Evolutionary conservation across 768 basidiomycete species (phyloP).

Genomic region (Boletellus sp.): DNA sequence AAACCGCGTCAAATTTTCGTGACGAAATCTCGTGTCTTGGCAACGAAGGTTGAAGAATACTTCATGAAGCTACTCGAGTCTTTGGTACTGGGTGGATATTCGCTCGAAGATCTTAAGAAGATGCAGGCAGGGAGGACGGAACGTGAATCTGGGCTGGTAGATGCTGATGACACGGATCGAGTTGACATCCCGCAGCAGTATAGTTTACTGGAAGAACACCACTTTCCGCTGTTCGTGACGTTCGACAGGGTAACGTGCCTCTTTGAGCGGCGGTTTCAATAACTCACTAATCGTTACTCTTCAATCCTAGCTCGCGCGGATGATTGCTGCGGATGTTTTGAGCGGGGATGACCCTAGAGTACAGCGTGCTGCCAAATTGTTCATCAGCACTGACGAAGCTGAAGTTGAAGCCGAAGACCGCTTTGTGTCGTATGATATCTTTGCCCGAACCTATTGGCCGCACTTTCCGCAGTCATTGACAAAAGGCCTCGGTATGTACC

Average conservation of each 20-base stretch:
- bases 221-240: constrained; percentile 71
- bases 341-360: constrained; percentile 3
- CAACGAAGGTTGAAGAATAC: constrained; percentile 67
- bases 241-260: constrained; percentile 49
- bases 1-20: constrained; percentile 70
- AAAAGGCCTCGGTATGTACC: constrained; percentile 48
- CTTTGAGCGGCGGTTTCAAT: neutral
- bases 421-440: constrained; percentile 46
- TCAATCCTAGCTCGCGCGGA: constrained; percentile 19
- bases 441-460: constrained; percentile 54
- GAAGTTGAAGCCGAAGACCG: constrained; percentile 17
- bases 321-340: constrained; percentile 26
- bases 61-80: constrained; percentile 51
- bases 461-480: constrained; percentile 49
- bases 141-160: constrained; percentile 32
- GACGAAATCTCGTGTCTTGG: constrained; percentile 64
- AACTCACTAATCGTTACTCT: neutral
- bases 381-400: constrained; percentile 11
- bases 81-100: constrained; percentile 34
- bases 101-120: constrained; percentile 37
- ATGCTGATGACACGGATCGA: constrained; percentile 31
- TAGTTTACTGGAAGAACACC: constrained; percentile 51
- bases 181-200: constrained; percentile 41
- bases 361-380: constrained; percentile 7
- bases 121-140: constrained; percentile 20